Percentiles rank a stretch among this genome's conserved stretches.
Conservation (phyloP, 495 filamentous ascomycete genomes). For the Trichodelitschia bisporula region DNA sequence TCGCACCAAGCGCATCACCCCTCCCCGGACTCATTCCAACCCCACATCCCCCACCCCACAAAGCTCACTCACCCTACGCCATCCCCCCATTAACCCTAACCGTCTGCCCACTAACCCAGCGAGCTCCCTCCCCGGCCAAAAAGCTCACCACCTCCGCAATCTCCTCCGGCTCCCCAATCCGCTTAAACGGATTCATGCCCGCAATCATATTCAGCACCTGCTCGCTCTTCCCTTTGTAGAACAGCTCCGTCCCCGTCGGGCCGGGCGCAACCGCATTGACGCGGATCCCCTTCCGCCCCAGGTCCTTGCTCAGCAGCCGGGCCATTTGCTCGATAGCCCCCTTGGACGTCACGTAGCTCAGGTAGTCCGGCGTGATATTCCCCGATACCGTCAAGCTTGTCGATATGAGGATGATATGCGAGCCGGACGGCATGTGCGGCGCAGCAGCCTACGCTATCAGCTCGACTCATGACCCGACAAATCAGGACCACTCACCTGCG, state of each 20-base stretch:
- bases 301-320: constrained; percentile 35
- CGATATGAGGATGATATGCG: constrained; percentile 35
- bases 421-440: constrained; percentile 30
- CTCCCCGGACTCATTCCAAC: too few species aligned
- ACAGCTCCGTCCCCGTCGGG: constrained; percentile 41
- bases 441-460: constrained; percentile 27
- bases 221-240: constrained; percentile 35
- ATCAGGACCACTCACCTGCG: constrained; percentile 20
- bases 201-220: constrained; percentile 27
- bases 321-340: constrained; percentile 49
- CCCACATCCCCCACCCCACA: too few species aligned
- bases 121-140: constrained; percentile 22
- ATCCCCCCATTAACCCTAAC: constrained; percentile 38
- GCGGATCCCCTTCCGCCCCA: constrained; percentile 30
- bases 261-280: constrained; percentile 45
- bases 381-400: constrained; percentile 23
- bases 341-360: constrained; percentile 37
- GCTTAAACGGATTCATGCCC: constrained; percentile 25
- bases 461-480: constrained; percentile 1
- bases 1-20: too few species aligned
- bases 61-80: too few species aligned
- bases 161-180: constrained; percentile 35
- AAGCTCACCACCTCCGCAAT: constrained; percentile 32
- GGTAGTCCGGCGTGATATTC: constrained; percentile 28
- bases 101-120: constrained; percentile 43